Conservation (phyloP, 768 basidiomycete species). For the Lentinula raphanica region DNA sequence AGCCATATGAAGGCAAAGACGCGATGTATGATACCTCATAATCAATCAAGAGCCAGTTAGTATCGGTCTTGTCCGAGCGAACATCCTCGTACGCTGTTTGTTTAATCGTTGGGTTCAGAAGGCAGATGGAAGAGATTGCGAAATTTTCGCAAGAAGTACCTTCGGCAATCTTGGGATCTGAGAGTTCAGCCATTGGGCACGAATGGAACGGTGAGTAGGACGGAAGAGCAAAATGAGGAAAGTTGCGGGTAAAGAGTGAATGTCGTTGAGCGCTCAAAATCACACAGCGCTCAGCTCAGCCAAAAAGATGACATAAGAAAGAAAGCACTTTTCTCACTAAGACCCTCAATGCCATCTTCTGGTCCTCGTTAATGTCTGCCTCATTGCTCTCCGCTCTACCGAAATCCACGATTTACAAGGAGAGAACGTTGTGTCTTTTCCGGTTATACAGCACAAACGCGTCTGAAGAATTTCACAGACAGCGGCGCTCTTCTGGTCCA, state of each 20-base stretch:
- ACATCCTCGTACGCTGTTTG: background rate
- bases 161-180: constrained; percentile 65
- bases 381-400: background rate
- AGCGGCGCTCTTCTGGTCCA: constrained; percentile 34
- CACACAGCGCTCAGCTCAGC: too few species aligned
- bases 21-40: constrained; percentile 52
- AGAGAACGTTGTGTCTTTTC: background rate
- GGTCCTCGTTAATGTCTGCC: background rate
- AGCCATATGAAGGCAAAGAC: background rate
- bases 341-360: background rate
- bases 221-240: constrained; percentile 10
- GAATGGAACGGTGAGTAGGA: constrained; percentile 7
- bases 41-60: constrained; percentile 87
- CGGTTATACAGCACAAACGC: background rate
- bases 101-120: background rate
- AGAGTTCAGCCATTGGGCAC: constrained; percentile 69
- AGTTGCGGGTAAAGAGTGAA: background rate
- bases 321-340: background rate
- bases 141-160: constrained; percentile 39
- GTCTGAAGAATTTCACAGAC: constrained; percentile 16
- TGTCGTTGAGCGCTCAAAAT: background rate
- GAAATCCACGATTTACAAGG: background rate
- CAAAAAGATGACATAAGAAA: background rate
- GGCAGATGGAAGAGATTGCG: background rate
- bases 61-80: constrained; percentile 84